Evolutionary conservation across 2,329 filamentous ascomycete species (phyloP), one percentile per base, ranked within the genome.

Genomic region (Blastomyces parvus): DNA sequence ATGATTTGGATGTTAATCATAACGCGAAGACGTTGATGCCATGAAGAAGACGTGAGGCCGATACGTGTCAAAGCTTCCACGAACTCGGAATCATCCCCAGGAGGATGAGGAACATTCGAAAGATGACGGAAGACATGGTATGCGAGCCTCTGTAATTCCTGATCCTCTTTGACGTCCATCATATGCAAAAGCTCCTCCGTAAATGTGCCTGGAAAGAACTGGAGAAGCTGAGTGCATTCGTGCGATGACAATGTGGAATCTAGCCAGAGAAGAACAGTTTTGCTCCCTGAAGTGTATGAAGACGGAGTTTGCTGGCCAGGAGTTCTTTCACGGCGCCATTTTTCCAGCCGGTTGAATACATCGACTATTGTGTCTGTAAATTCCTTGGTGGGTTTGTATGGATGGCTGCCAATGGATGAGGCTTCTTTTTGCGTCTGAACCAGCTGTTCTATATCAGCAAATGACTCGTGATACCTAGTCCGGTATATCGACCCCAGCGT

Each of bases 151-250:
- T 97, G 95, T 1, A 99, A 83, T 75, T 99, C 95, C 0, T 91
- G 91, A 70, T 99, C 94, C 75, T 99, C 94, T 75, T 97, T 97
- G 74, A 99, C 91, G 72, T 99, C 94, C 93, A 99, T 99, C 94
- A 99, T 99, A 80, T 99, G 92, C 61, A 99, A 80, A 17, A 99
- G 84, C 74, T 97, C 90, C 70, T 94, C 90, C 74, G 96, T 94
- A 72, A 97, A 93, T 0, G 88, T 82, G 44, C 89, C 84, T 0
- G 91, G 89, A 80, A 99, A 97, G 83, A 97, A 97, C 3, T 88
- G 86, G 22, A 95, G 86, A 17, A 99, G 84, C 72, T 94, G 88
- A 0, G 86, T 96, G 76, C 94, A 99, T 74, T 97, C 94, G 67
- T 95, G 89, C 0, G 91, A 96, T 2, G 90, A 91, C 2, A 99